Conservation (phyloP, 2,329 filamentous ascomycete species). For the Lasiodiplodia hormozganensis region DNA sequence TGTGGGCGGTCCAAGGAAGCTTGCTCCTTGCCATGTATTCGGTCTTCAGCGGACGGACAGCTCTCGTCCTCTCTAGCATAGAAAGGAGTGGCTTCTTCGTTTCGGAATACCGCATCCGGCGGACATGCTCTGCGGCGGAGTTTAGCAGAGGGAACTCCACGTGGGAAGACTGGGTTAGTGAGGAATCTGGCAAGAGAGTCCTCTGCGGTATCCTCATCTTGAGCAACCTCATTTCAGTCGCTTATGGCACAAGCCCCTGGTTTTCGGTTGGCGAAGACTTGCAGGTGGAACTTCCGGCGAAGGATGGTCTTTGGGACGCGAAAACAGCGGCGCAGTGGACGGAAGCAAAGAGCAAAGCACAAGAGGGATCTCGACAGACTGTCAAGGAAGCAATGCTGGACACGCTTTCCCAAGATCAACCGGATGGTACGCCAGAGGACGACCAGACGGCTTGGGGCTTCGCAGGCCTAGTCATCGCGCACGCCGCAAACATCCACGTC, state of each 20-base stretch:
- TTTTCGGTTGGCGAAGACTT: conserved; percentile 44
- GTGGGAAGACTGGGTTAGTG: conserved; percentile 41
- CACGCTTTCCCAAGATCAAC: conserved; percentile 36
- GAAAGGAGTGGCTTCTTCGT: conserved; percentile 34
- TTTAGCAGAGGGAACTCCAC: conserved; percentile 27
- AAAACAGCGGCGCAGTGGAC: conserved; percentile 38
- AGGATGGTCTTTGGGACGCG: conserved; percentile 44
- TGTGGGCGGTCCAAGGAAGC: conserved; percentile 43
- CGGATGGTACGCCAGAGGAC: conserved; percentile 12
- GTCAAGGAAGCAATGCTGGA: conserved; percentile 33
- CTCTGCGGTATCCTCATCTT: conserved; percentile 44
- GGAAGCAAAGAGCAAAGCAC: neutral
- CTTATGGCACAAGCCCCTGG: conserved; percentile 42
- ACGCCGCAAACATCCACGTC: conserved; percentile 46
- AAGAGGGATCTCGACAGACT: conserved; percentile 25
- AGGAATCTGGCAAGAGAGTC: conserved; percentile 41
- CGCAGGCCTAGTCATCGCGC: conserved; percentile 43
- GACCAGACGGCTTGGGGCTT: conserved; percentile 34
- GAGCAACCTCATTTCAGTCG: conserved; percentile 42
- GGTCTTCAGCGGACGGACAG: conserved; percentile 39
- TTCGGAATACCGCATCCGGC: conserved; percentile 35
- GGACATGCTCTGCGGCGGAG: conserved; percentile 32
- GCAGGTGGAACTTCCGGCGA: conserved; percentile 43
- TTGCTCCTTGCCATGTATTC: conserved; percentile 40
- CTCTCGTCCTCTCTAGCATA: conserved; percentile 32